Percentiles rank a stretch among this genome's conserved stretches.
Conservation (phyloP, 805 yeast genomes). For the Ogataea paraovalis region DNA sequence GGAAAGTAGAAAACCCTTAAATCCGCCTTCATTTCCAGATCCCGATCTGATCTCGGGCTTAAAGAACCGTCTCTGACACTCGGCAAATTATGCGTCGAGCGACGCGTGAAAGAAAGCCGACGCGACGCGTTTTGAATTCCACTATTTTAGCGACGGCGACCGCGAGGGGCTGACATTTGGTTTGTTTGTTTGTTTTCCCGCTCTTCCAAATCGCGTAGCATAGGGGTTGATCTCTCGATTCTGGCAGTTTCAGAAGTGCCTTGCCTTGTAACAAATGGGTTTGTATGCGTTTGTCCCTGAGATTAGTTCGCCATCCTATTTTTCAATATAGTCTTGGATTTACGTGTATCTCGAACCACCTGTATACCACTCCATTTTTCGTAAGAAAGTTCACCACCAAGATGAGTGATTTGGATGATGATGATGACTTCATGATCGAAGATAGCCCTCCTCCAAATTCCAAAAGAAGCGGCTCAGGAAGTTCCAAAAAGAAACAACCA, state of each 20-base stretch:
- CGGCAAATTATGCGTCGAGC: too few relatives aligned
- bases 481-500: conserved; percentile 35
- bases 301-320: neutral
- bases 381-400: neutral
- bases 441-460: conserved; percentile 4
- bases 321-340: neutral
- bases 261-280: too few relatives aligned
- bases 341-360: neutral
- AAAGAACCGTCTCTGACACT: too few relatives aligned
- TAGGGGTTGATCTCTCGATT: too few relatives aligned
- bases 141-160: too few relatives aligned
- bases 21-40: neutral
- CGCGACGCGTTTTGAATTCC: neutral
- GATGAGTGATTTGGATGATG: conserved; percentile 10
- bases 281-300: neutral
- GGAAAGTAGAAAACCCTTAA: neutral
- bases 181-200: neutral
- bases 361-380: neutral
- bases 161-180: too few relatives aligned
- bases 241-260: too few relatives aligned
- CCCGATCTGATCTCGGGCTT: neutral
- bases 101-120: too few relatives aligned
- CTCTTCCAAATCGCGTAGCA: neutral
- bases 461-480: conserved; percentile 3
- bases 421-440: conserved; percentile 7